Conservation (phyloP, 2,329 filamentous ascomycete species). For the Verticillium albo-atrum region DNA sequence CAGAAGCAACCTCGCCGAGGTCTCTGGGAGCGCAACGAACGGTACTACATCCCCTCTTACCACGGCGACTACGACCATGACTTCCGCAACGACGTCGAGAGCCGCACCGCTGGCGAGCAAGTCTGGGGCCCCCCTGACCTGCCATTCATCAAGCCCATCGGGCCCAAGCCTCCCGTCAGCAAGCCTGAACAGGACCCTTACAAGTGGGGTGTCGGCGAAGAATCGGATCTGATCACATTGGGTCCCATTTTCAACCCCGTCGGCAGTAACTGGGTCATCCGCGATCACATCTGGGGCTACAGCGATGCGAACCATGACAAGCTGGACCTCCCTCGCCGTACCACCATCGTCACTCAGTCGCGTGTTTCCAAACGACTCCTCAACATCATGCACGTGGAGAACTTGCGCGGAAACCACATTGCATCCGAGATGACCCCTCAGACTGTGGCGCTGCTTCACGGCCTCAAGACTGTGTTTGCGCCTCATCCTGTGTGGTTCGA, state of each 20-base stretch:
- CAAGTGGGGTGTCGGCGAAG: constrained; percentile 71
- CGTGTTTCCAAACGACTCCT: constrained; percentile 68
- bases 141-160: constrained; percentile 56
- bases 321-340: constrained; percentile 60
- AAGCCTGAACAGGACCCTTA: constrained; percentile 62
- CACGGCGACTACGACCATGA: constrained; percentile 64
- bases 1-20: constrained; percentile 66
- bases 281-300: constrained; percentile 65
- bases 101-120: constrained; percentile 42
- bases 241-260: constrained; percentile 76
- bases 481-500: constrained; percentile 80
- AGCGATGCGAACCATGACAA: constrained; percentile 43
- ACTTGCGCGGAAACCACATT: constrained; percentile 67
- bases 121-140: constrained; percentile 64
- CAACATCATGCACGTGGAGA: constrained; percentile 74
- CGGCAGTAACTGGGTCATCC: constrained; percentile 69
- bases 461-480: constrained; percentile 72
- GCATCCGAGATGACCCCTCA: constrained; percentile 78
- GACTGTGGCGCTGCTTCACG: constrained; percentile 69
- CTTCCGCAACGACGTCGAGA: constrained; percentile 62
- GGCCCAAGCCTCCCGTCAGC: constrained; percentile 56
- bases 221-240: constrained; percentile 69
- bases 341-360: constrained; percentile 74
- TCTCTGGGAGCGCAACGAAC: constrained; percentile 68
- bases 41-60: constrained; percentile 66